These are phyloP conservation scores for Plectosphaerella sp. DNA, from an alignment of 2,329 filamentous ascomycete species.

Conservation along the genomic window DNA sequence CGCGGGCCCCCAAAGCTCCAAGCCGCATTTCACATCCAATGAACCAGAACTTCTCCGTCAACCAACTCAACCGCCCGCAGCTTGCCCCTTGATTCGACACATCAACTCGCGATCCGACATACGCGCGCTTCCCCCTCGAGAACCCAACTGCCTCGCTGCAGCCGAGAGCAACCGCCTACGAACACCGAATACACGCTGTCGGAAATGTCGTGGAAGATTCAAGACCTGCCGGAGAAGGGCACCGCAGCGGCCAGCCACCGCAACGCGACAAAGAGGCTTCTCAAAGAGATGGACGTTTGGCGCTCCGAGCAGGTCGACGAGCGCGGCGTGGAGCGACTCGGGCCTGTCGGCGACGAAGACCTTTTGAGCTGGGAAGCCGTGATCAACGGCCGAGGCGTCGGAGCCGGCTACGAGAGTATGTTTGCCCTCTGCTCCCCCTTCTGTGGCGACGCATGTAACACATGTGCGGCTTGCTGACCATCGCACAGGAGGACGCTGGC, in stretches of 20 bases:
- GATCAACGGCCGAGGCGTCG: slow-evolving; percentile 53
- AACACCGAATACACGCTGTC: not conserved
- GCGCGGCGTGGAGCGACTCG: slow-evolving; percentile 54
- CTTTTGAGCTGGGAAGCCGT: slow-evolving; percentile 56
- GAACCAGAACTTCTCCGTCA: too few species aligned
- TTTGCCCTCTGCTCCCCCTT: slow-evolving; percentile 3
- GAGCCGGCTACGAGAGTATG: slow-evolving; percentile 52
- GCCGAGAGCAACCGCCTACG: not conserved
- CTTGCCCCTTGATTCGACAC: not conserved
- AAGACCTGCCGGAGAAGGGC: slow-evolving; percentile 10
- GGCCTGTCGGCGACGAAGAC: slow-evolving; percentile 48
- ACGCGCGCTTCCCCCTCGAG: not conserved
- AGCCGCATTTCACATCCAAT: too few species aligned
- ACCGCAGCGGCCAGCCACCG: slow-evolving; percentile 11
- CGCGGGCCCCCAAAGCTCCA: too few species aligned
- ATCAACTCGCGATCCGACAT: not conserved
- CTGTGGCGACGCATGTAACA: not conserved
- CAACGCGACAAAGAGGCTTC: slow-evolving; percentile 48
- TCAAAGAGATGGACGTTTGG: slow-evolving; percentile 54
- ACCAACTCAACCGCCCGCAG: not conserved
- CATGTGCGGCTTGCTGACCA: not conserved
- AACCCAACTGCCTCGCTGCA: too few species aligned
- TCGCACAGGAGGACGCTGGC: slow-evolving; percentile 67
- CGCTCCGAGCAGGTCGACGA: slow-evolving; percentile 43
- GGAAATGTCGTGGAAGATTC: slow-evolving; percentile 12